Evolutionary conservation across 805 yeast genomes (phyloP).

Genomic region (Saccharomycopsis fermentans): DNA sequence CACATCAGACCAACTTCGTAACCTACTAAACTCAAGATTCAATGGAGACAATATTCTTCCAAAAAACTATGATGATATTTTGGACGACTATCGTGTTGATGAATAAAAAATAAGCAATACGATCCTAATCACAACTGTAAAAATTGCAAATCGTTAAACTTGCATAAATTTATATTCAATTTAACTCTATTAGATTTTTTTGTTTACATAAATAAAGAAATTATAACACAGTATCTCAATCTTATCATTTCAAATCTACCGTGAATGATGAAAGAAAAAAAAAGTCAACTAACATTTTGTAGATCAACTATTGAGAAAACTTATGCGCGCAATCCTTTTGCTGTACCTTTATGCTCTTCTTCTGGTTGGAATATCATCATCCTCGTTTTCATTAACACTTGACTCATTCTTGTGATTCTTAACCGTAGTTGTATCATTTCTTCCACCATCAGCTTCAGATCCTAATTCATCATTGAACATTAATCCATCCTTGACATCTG

Average conservation of each 20-base stretch:
- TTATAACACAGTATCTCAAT: too few relatives aligned
- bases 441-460: neutral
- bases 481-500: slow-evolving; percentile 18
- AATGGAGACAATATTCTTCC: slow-evolving; percentile 15
- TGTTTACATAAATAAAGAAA: too few relatives aligned
- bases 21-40: slow-evolving; percentile 4
- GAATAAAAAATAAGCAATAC: too few relatives aligned
- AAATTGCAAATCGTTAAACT: neutral
- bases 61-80: slow-evolving; percentile 8
- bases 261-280: too few relatives aligned
- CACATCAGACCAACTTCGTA: slow-evolving; percentile 8
- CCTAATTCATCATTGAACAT: slow-evolving; percentile 16
- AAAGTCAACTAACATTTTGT: too few relatives aligned
- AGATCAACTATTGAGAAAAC: too few relatives aligned
- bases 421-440: neutral
- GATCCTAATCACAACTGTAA: too few relatives aligned
- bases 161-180: neutral
- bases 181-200: neutral
- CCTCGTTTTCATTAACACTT: slow-evolving; percentile 15
- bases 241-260: too few relatives aligned
- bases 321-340: too few relatives aligned
- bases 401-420: neutral
- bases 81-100: slow-evolving; percentile 12
- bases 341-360: neutral
- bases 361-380: neutral